phyloP scores from a whole-genome alignment of 2,329 filamentous ascomycete species.

The Arthroderma sp. region DNA sequence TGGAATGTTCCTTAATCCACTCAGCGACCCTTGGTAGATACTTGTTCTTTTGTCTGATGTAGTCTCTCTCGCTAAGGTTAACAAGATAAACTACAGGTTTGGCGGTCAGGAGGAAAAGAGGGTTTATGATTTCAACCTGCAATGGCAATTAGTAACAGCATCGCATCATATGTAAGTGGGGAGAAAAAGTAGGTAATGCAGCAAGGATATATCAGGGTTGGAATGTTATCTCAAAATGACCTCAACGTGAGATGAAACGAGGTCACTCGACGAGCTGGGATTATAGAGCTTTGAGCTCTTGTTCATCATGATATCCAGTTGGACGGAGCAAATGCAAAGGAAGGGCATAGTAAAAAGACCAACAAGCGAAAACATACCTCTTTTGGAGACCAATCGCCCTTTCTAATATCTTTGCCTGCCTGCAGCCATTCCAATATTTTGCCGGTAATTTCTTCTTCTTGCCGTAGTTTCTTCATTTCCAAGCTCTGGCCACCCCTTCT shows the following conservation, averaged over 20 bases:
- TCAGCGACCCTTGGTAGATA: conserved; percentile 83
- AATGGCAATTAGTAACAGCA: conserved; percentile 13
- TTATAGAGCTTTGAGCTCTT: conserved; percentile 96
- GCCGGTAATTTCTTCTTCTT: conserved; percentile 86
- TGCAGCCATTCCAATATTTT: conserved; percentile 75
- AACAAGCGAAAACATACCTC: conserved; percentile 52
- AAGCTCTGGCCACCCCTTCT: conserved; percentile 84
- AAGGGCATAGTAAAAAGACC: conserved; percentile 12
- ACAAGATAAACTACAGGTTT: conserved; percentile 96
- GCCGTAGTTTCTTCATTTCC: conserved; percentile 94
- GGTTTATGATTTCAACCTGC: conserved; percentile 95
- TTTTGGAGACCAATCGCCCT: conserved; percentile 79
- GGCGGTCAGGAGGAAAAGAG: conserved; percentile 82
- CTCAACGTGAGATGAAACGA: conserved; percentile 60
- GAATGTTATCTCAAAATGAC: conserved; percentile 73
- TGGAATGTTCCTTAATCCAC: conserved; percentile 86
- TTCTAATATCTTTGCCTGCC: conserved; percentile 84
- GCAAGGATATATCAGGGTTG: conserved; percentile 46
- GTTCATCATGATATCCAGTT: conserved; percentile 67
- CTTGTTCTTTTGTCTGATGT: conserved; percentile 99
- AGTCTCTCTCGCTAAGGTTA: conserved; percentile 95
- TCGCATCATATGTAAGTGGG: conserved; percentile 5
- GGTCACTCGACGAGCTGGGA: conserved; percentile 99
- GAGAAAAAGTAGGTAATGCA: conserved; percentile 7
- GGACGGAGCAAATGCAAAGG: conserved; percentile 23